Conservation (phyloP, 2,329 filamentous ascomycete species). For the Nemania abortiva region DNA sequence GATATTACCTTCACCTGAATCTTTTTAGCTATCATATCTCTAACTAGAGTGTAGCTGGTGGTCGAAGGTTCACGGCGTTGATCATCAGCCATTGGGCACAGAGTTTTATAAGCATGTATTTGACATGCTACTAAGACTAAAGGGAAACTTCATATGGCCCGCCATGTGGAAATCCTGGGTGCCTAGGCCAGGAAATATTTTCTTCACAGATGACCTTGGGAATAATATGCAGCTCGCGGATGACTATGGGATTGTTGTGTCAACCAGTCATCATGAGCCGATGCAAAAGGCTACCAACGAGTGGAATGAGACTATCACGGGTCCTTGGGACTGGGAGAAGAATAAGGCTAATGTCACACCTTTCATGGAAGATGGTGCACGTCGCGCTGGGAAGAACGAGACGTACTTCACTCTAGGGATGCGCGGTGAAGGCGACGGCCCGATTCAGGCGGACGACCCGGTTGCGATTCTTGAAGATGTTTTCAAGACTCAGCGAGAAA, state of each 20-base stretch:
- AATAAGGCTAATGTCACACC: slow-evolving; percentile 66
- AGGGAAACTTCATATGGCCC: slow-evolving; percentile 76
- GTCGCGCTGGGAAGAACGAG: slow-evolving; percentile 67
- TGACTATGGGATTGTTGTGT: slow-evolving; percentile 73
- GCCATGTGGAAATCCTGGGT: slow-evolving; percentile 70
- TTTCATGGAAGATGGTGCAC: slow-evolving; percentile 69
- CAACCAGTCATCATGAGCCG: slow-evolving; percentile 74
- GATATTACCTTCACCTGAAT: slow-evolving; percentile 38
- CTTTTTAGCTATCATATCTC: slow-evolving; percentile 50
- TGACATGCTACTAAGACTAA: slow-evolving; percentile 70
- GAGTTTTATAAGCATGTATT: slow-evolving; percentile 73
- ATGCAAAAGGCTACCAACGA: slow-evolving; percentile 70
- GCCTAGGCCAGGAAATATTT: slow-evolving; percentile 64
- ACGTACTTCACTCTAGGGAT: slow-evolving; percentile 70
- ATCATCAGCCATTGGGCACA: slow-evolving; percentile 61
- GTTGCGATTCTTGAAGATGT: slow-evolving; percentile 58
- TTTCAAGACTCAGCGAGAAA: slow-evolving; percentile 65
- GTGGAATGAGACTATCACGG: slow-evolving; percentile 58
- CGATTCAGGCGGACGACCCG: slow-evolving; percentile 40
- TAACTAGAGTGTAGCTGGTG: slow-evolving; percentile 66
- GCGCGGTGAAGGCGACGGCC: slow-evolving; percentile 57
- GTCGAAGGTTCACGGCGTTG: slow-evolving; percentile 62
- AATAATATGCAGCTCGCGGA: slow-evolving; percentile 72
- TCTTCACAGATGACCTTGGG: slow-evolving; percentile 70
- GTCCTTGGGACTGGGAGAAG: slow-evolving; percentile 70